These are phyloP conservation scores for Blastomyces percursus DNA, from an alignment of 2,329 filamentous ascomycete genomes.

Conservation along the genomic window DNA sequence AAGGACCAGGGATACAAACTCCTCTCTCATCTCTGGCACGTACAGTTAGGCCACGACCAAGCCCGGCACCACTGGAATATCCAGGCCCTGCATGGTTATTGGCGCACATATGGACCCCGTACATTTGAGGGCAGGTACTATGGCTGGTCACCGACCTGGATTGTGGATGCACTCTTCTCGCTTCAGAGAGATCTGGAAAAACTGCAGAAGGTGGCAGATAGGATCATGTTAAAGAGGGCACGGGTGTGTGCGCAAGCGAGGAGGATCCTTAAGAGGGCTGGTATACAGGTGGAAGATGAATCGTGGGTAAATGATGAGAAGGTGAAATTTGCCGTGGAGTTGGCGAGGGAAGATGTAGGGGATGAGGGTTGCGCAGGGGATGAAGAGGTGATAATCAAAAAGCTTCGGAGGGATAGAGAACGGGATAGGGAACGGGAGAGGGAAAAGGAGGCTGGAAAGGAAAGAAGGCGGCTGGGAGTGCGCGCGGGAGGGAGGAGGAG, in stretches of 20 bases:
- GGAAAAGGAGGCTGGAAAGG: background rate
- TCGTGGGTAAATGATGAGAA: background rate
- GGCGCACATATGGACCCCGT: slow-evolving; percentile 9
- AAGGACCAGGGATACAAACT: slow-evolving; percentile 8
- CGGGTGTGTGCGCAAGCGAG: background rate
- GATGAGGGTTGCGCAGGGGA: background rate
- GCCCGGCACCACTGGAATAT: slow-evolving; percentile 13
- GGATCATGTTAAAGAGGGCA: background rate
- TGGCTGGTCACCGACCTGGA: slow-evolving; percentile 14
- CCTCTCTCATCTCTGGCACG: slow-evolving; percentile 15
- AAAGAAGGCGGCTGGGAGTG: background rate
- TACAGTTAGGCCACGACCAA: slow-evolving; percentile 12
- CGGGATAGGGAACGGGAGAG: background rate
- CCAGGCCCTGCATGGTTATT: slow-evolving; percentile 13
- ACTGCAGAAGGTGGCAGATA: background rate
- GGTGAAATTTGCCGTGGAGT: background rate
- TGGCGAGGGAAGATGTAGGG: background rate
- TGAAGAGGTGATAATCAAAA: background rate
- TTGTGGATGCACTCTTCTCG: slow-evolving; percentile 8
- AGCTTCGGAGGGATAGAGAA: background rate
- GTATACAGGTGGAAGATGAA: background rate
- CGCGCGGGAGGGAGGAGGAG: background rate
- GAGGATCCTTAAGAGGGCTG: background rate
- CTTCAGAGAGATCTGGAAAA: background rate
- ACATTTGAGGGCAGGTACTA: slow-evolving; percentile 13